Evolutionary conservation across 1,284 basidiomycete species (phyloP).

Genomic region (Ceratobasidium sp.): DNA sequence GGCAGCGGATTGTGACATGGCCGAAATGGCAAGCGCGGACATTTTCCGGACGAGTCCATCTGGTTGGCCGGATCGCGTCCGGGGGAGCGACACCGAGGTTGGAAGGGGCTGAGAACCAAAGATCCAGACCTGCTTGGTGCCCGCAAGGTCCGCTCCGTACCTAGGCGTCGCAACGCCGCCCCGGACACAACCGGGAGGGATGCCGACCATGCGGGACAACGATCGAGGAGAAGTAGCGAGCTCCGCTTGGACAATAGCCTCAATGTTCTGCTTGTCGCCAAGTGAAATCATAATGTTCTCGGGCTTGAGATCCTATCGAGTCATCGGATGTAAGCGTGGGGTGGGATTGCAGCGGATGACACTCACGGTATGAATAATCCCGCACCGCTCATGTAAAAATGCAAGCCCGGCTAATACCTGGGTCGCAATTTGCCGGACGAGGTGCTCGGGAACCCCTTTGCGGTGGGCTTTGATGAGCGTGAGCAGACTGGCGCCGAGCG

Average conservation of each 20-base stretch:
- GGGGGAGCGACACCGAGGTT: slow-evolving; percentile 55
- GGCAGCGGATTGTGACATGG: background rate
- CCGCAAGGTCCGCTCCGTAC: slow-evolving; percentile 29
- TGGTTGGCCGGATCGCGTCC: slow-evolving; percentile 18
- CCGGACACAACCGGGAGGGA: slow-evolving; percentile 32
- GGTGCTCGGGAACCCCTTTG: slow-evolving; percentile 84
- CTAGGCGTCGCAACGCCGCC: slow-evolving; percentile 26
- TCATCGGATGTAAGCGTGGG: background rate
- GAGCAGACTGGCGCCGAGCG: slow-evolving; percentile 95
- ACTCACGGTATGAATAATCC: slow-evolving; percentile 81
- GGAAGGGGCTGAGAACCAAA: slow-evolving; percentile 94
- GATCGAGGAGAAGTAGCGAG: slow-evolving; percentile 31
- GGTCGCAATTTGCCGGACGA: slow-evolving; percentile 96
- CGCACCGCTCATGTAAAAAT: slow-evolving; percentile 97
- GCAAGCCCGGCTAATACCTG: slow-evolving; percentile 94
- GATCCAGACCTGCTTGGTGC: slow-evolving; percentile 67
- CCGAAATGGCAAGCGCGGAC: slow-evolving; percentile 37
- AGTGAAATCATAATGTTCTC: slow-evolving; percentile 89
- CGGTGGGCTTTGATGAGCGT: slow-evolving; percentile 59
- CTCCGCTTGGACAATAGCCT: slow-evolving; percentile 30
- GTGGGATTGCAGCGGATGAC: background rate
- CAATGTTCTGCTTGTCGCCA: slow-evolving; percentile 24
- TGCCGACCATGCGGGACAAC: slow-evolving; percentile 33
- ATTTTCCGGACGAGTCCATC: slow-evolving; percentile 34
- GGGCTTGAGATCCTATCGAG: slow-evolving; percentile 81